Evolutionary conservation across 495 filamentous ascomycete genomes (phyloP).

Genomic region (Mytilinidion resinicola): DNA sequence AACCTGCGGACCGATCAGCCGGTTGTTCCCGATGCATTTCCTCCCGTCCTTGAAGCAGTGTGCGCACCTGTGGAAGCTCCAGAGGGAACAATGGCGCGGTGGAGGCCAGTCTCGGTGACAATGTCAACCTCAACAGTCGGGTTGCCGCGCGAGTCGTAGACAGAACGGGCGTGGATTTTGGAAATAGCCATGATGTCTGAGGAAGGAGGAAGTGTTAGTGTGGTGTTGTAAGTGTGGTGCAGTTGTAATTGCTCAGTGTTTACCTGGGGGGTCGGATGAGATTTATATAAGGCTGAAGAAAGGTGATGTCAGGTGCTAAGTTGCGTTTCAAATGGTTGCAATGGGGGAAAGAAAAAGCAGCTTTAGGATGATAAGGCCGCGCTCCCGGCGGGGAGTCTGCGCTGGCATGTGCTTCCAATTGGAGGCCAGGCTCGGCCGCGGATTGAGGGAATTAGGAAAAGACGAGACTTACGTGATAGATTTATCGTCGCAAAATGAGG

Average conservation of each 20-base stretch:
- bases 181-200: conserved; percentile 75
- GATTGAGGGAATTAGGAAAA: conserved; percentile 26
- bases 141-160: conserved; percentile 99
- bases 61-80: conserved; percentile 87
- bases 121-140: conserved; percentile 94
- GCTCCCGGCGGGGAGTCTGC: conserved; percentile 2
- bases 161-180: conserved; percentile 96
- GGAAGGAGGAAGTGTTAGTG: conserved; percentile 14
- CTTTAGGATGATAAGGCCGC: conserved; percentile 18
- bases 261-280: background rate
- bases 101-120: conserved; percentile 90
- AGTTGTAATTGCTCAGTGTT: conserved; percentile 9
- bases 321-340: conserved; percentile 3
- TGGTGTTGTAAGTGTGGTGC: background rate
- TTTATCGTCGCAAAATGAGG: conserved; percentile 3
- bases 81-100: conserved; percentile 97
- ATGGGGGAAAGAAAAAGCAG: conserved; percentile 22
- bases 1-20: conserved; percentile 50
- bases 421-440: conserved; percentile 22
- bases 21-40: conserved; percentile 7
- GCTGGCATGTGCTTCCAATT: conserved; percentile 5
- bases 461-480: conserved; percentile 22
- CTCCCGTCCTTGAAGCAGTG: background rate
- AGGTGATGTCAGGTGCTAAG: conserved; percentile 22
- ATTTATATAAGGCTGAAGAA: conserved; percentile 8